A percentile compares a stretch with the other conserved stretches of the same genome.
These are phyloP conservation scores for Leccinum longicurvipes DNA, from an alignment of 768 basidiomycete species.

Conservation along the genomic window DNA sequence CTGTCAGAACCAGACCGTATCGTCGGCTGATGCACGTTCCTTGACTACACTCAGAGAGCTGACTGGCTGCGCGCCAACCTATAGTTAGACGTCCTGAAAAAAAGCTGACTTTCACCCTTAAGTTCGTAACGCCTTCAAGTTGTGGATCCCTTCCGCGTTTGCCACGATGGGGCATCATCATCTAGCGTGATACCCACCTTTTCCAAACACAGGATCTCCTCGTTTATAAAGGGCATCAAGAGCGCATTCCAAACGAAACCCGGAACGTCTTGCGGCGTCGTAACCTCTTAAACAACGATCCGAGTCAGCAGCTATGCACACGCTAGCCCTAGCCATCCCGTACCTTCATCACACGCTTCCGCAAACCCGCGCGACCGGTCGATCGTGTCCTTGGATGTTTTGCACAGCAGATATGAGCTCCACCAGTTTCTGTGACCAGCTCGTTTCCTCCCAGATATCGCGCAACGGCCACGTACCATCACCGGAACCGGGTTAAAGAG, in stretches of 20 bases:
- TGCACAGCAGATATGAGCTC: conserved; percentile 93
- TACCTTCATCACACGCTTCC: conserved; percentile 85
- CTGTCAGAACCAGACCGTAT: conserved; percentile 91
- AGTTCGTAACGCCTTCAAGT: conserved; percentile 95
- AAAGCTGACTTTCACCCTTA: too few species aligned
- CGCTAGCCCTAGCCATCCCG: not conserved
- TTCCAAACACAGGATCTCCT: conserved; percentile 93
- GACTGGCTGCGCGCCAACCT: too few species aligned
- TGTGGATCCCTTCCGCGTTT: not conserved
- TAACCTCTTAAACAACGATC: conserved; percentile 61
- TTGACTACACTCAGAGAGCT: too few species aligned
- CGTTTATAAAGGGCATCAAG: conserved; percentile 97
- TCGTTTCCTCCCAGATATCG: not conserved
- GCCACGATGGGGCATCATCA: not conserved
- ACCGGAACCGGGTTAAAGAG: conserved; percentile 98
- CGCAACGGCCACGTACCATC: conserved; percentile 55
- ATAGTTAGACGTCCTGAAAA: too few species aligned
- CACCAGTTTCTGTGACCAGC: conserved; percentile 67
- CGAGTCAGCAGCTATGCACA: not conserved
- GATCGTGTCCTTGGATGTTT: conserved; percentile 74
- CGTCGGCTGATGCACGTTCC: too few species aligned
- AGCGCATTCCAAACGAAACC: conserved; percentile 95
- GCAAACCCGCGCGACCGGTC: conserved; percentile 80
- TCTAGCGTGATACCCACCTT: conserved; percentile 67
- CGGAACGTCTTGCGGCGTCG: conserved; percentile 86